Base-by-base conservation (phyloP, 192 early-diverging fungal species). In the Backusella westeae region DNA sequence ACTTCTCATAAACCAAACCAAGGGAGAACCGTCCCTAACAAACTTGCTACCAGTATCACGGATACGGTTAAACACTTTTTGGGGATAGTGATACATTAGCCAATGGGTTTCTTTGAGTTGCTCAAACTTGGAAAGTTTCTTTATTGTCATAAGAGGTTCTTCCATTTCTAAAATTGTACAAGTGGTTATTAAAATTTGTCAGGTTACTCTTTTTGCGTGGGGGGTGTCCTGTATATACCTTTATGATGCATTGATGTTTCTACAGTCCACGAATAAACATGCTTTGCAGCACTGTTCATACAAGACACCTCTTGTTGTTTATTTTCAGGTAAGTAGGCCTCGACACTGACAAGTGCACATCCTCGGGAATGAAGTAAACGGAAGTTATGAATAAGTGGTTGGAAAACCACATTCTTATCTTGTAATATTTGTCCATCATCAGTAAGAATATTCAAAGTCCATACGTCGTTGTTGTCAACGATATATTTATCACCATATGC, bases 231-330 rank as follows among this genome's bases (percentile, higher is more conserved):
- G n/a, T 67, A 17, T 19, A 0, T 76, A 76, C 75, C 44, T 42
- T 21, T 34, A 19, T 21, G 19, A 36, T 69, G 75, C 10, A 56
- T 41, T 3, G 52, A 26, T 34, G 46, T 38, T 42, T 96, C 96
- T 66, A 96, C 85, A 46, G 85, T 87, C 94, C 94, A 99, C 15
- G 87, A 71, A 36, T 91, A 92, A 73, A 89, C 85, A 59, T 85
- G 75, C 23, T 89, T 83, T 59, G 84, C 86, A 34, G 90, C 86
- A 34, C 90, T 90, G 76, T 93, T 93, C 88, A 96, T 96, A 69
- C 98, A 97, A 36, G 95, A 94, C 34, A 98, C 91, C 76, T 99
- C 96, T 70, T 94, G 91, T 81, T 97, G 96, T 36, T 89, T 91
- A 93, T 93, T 96, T 69, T 92, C 90, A 73, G 97, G 96, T 44